Conservation (phyloP, 2,329 filamentous ascomycete species). For the Dendryphion nanum region DNA sequence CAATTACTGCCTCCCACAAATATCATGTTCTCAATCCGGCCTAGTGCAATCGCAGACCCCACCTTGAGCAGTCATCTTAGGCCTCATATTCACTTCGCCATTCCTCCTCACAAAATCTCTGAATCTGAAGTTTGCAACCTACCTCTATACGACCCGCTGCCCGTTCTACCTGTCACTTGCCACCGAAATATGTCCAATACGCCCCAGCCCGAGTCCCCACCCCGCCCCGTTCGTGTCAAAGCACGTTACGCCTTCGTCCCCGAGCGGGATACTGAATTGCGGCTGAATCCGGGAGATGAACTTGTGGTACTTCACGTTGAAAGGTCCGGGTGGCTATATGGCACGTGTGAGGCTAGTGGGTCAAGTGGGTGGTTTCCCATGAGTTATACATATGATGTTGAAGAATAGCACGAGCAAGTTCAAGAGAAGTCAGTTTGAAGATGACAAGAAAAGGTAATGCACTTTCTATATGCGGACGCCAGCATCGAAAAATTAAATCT, state of each 20-base stretch:
- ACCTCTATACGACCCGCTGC: too few relatives aligned
- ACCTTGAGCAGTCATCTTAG: not conserved
- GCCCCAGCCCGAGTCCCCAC: not conserved
- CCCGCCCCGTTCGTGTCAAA: slow-evolving; percentile 4
- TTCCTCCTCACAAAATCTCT: not conserved
- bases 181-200: not conserved
- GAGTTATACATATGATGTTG: slow-evolving; percentile 5
- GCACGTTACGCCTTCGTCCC: slow-evolving; percentile 2
- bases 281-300: slow-evolving; percentile 2
- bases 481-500: too few relatives aligned
- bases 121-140: too few relatives aligned
- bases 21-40: too few relatives aligned
- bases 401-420: too few relatives aligned
- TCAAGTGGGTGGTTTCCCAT: slow-evolving; percentile 6
- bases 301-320: slow-evolving; percentile 2
- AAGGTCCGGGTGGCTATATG: slow-evolving; percentile 4
- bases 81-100: not conserved
- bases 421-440: not conserved
- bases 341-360: not conserved
- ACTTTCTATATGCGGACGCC: too few relatives aligned
- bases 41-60: too few relatives aligned
- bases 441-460: not conserved
- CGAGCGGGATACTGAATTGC: not conserved
- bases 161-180: too few relatives aligned
- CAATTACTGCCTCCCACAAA: too few relatives aligned